These are phyloP conservation scores for Paracamarosporium sp. DNA, from an alignment of 2,329 filamentous ascomycete genomes.

Conservation along the genomic window DNA sequence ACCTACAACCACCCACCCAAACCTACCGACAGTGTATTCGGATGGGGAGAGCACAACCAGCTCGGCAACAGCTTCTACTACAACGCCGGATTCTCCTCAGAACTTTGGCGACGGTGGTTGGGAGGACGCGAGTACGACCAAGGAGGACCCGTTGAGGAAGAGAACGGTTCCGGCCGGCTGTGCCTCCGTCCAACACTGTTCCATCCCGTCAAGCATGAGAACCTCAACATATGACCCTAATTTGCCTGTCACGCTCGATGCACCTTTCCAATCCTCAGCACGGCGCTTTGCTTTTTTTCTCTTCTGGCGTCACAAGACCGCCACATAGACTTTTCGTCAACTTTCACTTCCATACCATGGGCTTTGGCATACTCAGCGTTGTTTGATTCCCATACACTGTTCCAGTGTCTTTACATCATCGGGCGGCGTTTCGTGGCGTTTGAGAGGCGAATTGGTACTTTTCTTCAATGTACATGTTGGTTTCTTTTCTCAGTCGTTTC, in stretches of 20 bases:
- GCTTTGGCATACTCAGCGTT: slow-evolving; percentile 34
- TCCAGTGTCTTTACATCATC: slow-evolving; percentile 30
- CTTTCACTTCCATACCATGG: slow-evolving; percentile 16
- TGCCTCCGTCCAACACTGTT: slow-evolving; percentile 54
- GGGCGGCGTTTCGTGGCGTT: slow-evolving; percentile 43
- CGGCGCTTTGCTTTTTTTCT: slow-evolving; percentile 8
- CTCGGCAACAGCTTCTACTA: slow-evolving; percentile 60
- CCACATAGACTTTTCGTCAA: slow-evolving; percentile 30
- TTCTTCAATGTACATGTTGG: slow-evolving; percentile 21
- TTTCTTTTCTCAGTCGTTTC: slow-evolving; percentile 16
- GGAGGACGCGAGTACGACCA: slow-evolving; percentile 55
- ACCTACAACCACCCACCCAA: slow-evolving; percentile 57
- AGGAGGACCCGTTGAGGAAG: slow-evolving; percentile 50
- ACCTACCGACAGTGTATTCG: slow-evolving; percentile 55
- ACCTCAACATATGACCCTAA: slow-evolving; percentile 42
- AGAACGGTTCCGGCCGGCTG: slow-evolving; percentile 54
- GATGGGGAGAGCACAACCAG: slow-evolving; percentile 60
- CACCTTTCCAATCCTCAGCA: slow-evolving; percentile 35
- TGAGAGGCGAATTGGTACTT: slow-evolving; percentile 15
- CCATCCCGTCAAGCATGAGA: slow-evolving; percentile 59
- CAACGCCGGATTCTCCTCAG: slow-evolving; percentile 56
- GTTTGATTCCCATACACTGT: slow-evolving; percentile 18
- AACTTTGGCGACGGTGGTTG: slow-evolving; percentile 58
- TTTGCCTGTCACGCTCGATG: slow-evolving; percentile 15
- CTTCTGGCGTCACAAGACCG: slow-evolving; percentile 22